These are phyloP conservation scores for Neofusicoccum parvum DNA, from an alignment of 2,329 filamentous ascomycete species.

Conservation along the genomic window DNA sequence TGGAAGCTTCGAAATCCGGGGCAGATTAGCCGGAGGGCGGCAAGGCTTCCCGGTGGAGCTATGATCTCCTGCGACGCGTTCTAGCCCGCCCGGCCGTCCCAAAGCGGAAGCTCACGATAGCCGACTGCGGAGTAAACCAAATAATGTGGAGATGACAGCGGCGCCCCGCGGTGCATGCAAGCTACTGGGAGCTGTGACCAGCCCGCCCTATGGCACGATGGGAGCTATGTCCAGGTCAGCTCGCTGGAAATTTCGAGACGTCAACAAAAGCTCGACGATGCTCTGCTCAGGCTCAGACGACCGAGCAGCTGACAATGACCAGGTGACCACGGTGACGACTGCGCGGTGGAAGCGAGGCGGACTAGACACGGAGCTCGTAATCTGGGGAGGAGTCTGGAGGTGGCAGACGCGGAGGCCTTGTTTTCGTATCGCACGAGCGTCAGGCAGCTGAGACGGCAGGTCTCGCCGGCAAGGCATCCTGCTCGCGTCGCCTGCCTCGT, in stretches of 20 bases:
- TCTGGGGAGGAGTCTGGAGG: not conserved
- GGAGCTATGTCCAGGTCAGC: constrained; percentile 10
- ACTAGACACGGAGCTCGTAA: not conserved
- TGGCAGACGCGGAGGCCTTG: not conserved
- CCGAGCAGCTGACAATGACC: not conserved
- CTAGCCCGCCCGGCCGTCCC: constrained; percentile 1
- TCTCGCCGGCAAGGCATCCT: constrained; percentile 6
- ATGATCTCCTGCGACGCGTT: constrained; percentile 18
- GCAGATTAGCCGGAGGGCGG: constrained; percentile 16
- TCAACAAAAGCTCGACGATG: not conserved
- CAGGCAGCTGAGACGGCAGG: not conserved
- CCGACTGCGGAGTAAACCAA: constrained; percentile 13
- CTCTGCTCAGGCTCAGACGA: not conserved
- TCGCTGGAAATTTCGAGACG: not conserved
- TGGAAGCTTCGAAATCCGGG: constrained; percentile 15
- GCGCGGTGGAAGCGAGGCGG: not conserved
- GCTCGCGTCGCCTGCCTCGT: constrained; percentile 3
- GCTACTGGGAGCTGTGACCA: constrained; percentile 13
- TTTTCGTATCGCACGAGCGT: constrained; percentile 10
- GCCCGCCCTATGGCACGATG: not conserved
- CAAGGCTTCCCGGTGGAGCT: constrained; percentile 13
- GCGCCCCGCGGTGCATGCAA: not conserved
- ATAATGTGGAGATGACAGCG: constrained; percentile 13
- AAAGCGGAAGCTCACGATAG: constrained; percentile 19
- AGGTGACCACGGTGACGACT: constrained; percentile 1